Evolutionary conservation across 192 early-diverging fungal genomes (phyloP).

Genomic region (Gonapodya sp.): DNA sequence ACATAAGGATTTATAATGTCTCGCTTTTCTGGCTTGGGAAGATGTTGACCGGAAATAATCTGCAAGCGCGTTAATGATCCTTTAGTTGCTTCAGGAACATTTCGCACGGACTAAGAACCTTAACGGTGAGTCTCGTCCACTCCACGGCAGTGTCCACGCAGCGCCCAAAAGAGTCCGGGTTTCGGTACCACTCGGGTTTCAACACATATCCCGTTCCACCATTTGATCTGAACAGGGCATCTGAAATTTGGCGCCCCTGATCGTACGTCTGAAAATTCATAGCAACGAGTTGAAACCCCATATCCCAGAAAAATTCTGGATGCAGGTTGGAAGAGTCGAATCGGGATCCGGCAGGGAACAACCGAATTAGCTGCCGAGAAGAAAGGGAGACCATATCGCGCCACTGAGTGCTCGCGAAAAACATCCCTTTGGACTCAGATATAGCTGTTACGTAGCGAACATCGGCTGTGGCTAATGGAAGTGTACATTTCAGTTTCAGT

Average conservation of each 20-base stretch:
- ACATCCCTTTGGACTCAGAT: neutral
- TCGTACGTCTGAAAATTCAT: slow-evolving; percentile 79
- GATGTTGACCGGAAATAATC: slow-evolving; percentile 61
- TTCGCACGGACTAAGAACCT: slow-evolving; percentile 18
- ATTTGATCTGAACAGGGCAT: slow-evolving; percentile 70
- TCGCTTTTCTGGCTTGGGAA: slow-evolving; percentile 49
- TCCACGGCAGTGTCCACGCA: slow-evolving; percentile 13
- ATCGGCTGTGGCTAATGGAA: neutral
- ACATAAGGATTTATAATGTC: neutral
- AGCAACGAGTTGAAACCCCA: slow-evolving; percentile 78
- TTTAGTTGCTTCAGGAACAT: slow-evolving; percentile 3
- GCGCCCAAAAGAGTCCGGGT: neutral
- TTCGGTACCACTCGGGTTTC: slow-evolving; percentile 47
- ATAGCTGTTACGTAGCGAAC: neutral
- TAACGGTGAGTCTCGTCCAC: slow-evolving; percentile 19
- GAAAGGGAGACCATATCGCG: neutral
- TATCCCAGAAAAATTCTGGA: slow-evolving; percentile 64
- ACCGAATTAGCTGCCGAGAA: neutral
- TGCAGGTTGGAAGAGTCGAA: neutral
- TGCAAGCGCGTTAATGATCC: slow-evolving; percentile 16
- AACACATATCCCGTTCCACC: slow-evolving; percentile 71
- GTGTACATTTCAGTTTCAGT: no score
- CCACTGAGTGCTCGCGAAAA: neutral
- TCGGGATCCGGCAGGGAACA: neutral
- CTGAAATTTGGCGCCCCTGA: slow-evolving; percentile 48